These are phyloP conservation scores for Logfia minima DNA, from an alignment of 129 eudicot species.

Conservation along the genomic window DNA sequence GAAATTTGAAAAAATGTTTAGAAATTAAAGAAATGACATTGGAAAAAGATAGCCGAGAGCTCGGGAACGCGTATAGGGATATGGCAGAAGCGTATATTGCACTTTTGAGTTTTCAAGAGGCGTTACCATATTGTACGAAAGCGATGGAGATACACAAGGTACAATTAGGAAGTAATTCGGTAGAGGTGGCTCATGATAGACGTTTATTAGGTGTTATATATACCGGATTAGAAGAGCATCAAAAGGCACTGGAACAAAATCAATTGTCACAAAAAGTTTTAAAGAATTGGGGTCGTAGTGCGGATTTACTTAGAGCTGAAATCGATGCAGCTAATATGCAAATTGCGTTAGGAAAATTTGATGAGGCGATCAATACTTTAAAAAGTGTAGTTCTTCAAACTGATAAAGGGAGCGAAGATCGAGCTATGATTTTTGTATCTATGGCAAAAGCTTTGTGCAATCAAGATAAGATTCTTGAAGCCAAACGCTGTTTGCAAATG, in stretches of 20 bases:
- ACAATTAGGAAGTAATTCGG: slow-evolving; percentile 68
- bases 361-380: slow-evolving; percentile 66
- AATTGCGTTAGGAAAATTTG: slow-evolving; percentile 78
- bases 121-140: slow-evolving; percentile 68
- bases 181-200: slow-evolving; percentile 86
- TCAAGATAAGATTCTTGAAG: slow-evolving; percentile 69
- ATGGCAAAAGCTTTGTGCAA: slow-evolving; percentile 82
- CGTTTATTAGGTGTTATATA: slow-evolving; percentile 82
- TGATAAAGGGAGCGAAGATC: slow-evolving; percentile 72
- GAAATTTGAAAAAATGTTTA: slow-evolving; percentile 59
- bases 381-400: slow-evolving; percentile 68
- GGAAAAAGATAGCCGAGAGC: slow-evolving; percentile 65
- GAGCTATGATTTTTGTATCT: slow-evolving; percentile 73
- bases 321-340: slow-evolving; percentile 93
- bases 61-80: slow-evolving; percentile 77
- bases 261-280: slow-evolving; percentile 70
- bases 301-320: slow-evolving; percentile 82
- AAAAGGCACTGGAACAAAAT: slow-evolving; percentile 84
- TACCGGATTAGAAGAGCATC: slow-evolving; percentile 78
- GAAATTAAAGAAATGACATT: slow-evolving; percentile 70
- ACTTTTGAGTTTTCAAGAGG: slow-evolving; percentile 74
- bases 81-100: slow-evolving; percentile 72
- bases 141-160: slow-evolving; percentile 67
- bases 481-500: slow-evolving; percentile 74
- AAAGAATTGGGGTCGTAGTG: slow-evolving; percentile 73